A percentile compares a stretch with the other conserved stretches of the same genome.
Evolutionary conservation across 2,329 filamentous ascomycete species (phyloP).

Genomic region (Intubia oerlemansii): DNA sequence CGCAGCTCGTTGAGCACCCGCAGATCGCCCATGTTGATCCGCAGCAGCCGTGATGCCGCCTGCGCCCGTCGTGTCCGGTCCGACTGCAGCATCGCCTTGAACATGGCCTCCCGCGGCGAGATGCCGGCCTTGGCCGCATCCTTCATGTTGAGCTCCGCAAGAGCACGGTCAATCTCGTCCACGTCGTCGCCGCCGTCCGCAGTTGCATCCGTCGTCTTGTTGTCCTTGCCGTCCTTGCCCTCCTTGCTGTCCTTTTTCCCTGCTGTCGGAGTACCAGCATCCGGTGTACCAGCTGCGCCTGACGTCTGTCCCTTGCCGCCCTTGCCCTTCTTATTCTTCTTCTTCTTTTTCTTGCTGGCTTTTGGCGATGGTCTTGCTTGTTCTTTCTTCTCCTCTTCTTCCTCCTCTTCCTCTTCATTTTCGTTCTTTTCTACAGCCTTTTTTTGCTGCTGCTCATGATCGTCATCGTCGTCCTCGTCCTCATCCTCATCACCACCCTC

Average conservation of each 20-base stretch:
- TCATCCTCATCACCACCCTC: conserved; percentile 11
- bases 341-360: conserved; percentile 11
- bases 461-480: conserved; percentile 16
- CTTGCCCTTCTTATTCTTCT: neutral
- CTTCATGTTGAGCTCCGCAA: conserved; percentile 22
- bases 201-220: no score
- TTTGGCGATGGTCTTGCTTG: neutral
- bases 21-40: conserved; percentile 39
- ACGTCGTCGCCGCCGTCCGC: no score
- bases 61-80: no score
- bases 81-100: no score
- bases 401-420: no score
- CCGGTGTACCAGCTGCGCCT: no score
- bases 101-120: neutral
- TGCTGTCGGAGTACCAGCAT: no score
- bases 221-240: no score
- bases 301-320: no score
- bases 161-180: conserved; percentile 34
- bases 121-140: neutral
- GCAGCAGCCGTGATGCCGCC: conserved; percentile 32
- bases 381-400: neutral
- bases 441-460: conserved; percentile 11
- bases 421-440: neutral
- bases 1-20: conserved; percentile 86
- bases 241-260: no score